phyloP scores from a whole-genome alignment of 2,329 filamentous ascomycete genomes.

The Lachnellula cervina region DNA sequence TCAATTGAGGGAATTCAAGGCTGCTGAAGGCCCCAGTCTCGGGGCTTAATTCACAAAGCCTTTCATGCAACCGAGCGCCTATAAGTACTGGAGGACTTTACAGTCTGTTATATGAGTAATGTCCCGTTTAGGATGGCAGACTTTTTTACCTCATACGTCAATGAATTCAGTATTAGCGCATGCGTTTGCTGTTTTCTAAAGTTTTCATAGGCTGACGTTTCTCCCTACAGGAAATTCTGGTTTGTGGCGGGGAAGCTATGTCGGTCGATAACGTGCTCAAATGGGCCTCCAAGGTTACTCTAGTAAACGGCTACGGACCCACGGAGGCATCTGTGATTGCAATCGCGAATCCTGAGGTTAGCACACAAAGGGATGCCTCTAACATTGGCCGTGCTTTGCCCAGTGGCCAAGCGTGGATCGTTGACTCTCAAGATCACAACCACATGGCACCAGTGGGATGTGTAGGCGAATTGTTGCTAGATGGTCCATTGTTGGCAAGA shows the following conservation, averaged over 20 bases:
- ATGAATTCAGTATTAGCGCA: no score
- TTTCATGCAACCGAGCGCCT: no score
- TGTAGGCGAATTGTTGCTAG: constrained; percentile 27
- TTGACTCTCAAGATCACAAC: constrained; percentile 17
- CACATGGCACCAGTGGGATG: constrained; percentile 22
- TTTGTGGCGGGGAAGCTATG: constrained; percentile 29
- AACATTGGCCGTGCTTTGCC: constrained; percentile 21
- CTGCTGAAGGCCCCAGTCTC: no score
- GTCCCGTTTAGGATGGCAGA: no score
- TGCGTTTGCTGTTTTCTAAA: background rate
- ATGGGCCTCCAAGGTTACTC: constrained; percentile 33
- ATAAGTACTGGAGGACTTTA: no score
- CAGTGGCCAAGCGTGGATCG: constrained; percentile 35
- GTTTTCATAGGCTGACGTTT: no score
- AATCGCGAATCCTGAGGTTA: background rate
- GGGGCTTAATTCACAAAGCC: no score
- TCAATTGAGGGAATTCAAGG: no score
- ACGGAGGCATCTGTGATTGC: constrained; percentile 11
- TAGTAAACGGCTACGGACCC: constrained; percentile 40
- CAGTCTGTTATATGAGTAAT: no score
- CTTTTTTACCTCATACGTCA: no score
- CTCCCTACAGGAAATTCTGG: constrained; percentile 12
- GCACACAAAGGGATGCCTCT: constrained; percentile 4
- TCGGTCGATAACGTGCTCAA: constrained; percentile 34
- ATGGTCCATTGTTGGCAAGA: constrained; percentile 54